Conservation (phyloP, 768 basidiomycete genomes). For the Filobasidium wieringae region DNA sequence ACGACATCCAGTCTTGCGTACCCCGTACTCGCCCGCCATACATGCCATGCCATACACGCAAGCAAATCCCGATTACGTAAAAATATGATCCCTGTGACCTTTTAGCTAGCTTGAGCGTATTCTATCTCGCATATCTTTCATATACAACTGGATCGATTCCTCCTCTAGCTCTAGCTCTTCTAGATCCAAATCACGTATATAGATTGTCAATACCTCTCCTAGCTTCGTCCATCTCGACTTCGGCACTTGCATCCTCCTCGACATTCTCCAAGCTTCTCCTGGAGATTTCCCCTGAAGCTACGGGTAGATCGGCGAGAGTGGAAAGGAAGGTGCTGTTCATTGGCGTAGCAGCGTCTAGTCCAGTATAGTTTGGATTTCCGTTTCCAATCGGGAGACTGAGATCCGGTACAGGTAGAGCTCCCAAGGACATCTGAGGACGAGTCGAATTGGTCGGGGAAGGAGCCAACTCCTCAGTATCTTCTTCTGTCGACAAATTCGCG, state of each 20-base stretch:
- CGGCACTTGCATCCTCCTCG: not conserved
- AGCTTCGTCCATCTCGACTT: not conserved
- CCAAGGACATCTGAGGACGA: not conserved
- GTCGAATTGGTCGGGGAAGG: slow-evolving; percentile 3
- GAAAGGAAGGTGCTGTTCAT: slow-evolving; percentile 40
- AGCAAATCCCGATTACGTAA: no score
- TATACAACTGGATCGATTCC: no score
- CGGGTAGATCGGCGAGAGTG: slow-evolving; percentile 28
- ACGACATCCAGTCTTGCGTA: no score
- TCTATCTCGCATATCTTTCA: no score
- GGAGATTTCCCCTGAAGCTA: not conserved
- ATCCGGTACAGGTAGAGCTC: slow-evolving; percentile 6
- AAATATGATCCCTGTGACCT: no score
- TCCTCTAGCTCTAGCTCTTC: no score
- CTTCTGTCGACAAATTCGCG: not conserved
- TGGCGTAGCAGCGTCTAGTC: slow-evolving; percentile 33
- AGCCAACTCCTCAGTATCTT: not conserved
- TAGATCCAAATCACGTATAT: not conserved
- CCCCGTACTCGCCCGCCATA: no score
- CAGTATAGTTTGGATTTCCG: slow-evolving; percentile 13
- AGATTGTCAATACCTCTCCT: not conserved
- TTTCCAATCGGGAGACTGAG: slow-evolving; percentile 6
- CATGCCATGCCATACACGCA: no score
- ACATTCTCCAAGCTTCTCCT: not conserved
- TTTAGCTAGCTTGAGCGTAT: no score